A percentile compares a stretch with the other conserved stretches of the same genome.
Conservation (phyloP, 768 basidiomycete genomes). For the Panellus pusillus region DNA sequence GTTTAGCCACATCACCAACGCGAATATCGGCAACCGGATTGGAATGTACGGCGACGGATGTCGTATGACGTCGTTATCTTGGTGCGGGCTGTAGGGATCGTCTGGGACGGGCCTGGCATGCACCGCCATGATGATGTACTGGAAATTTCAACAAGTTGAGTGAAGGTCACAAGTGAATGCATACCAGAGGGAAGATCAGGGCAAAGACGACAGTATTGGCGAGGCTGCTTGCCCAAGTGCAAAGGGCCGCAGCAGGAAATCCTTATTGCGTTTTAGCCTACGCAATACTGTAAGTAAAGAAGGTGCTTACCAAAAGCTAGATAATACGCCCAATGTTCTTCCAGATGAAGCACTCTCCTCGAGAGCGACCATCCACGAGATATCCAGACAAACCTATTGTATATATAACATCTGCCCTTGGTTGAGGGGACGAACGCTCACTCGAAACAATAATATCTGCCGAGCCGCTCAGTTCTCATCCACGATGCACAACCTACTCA, state of each 20-base stretch:
- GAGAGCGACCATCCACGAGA: constrained; percentile 71
- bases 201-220: constrained; percentile 86
- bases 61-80: constrained; percentile 41
- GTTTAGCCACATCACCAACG: constrained; percentile 71
- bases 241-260: constrained; percentile 69
- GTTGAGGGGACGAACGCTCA: constrained; percentile 32
- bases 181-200: constrained; percentile 75
- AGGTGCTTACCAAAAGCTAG: constrained; percentile 66
- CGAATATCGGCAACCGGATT: constrained; percentile 77
- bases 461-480: background rate
- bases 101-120: constrained; percentile 70
- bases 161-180: background rate
- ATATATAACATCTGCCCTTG: constrained; percentile 14
- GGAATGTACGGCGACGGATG: constrained; percentile 81
- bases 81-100: constrained; percentile 70
- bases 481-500: constrained; percentile 43
- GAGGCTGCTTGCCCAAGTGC: constrained; percentile 70
- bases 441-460: constrained; percentile 91
- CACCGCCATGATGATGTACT: constrained; percentile 88
- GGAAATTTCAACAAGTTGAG: constrained; percentile 4
- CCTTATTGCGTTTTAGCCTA: constrained; percentile 41
- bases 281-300: background rate
- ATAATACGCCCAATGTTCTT: constrained; percentile 90
- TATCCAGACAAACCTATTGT: constrained; percentile 71
- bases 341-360: constrained; percentile 67